Conservation (phyloP, 176 grass and related monocot species). For the Oryza coarctata region DNA sequence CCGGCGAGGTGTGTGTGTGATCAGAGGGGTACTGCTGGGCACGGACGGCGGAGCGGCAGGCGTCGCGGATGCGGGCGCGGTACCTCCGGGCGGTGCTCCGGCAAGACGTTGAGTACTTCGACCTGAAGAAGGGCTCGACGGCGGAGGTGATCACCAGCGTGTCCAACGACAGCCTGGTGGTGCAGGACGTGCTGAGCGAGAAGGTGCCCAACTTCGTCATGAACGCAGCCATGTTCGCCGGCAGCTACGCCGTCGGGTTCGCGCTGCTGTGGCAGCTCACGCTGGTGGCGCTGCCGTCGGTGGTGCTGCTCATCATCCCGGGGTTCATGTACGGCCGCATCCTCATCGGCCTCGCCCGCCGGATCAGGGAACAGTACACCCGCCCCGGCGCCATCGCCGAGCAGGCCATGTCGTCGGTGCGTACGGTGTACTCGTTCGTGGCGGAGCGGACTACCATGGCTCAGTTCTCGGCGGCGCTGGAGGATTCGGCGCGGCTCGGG, state of each 20-base stretch:
- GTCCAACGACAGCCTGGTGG: constrained; percentile 86
- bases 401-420: constrained; percentile 80
- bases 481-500: constrained; percentile 70
- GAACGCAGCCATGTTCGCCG: constrained; percentile 68
- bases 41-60: constrained; percentile 85
- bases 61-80: constrained; percentile 78
- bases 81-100: constrained; percentile 85
- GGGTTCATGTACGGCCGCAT: constrained; percentile 82
- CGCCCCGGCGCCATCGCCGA: constrained; percentile 69
- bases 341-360: constrained; percentile 71
- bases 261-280: constrained; percentile 68
- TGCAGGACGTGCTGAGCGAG: constrained; percentile 89
- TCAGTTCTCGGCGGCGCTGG: constrained; percentile 61
- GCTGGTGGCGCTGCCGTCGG: constrained; percentile 68
- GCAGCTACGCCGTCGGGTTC: constrained; percentile 77
- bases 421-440: constrained; percentile 88
- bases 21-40: constrained; percentile 96
- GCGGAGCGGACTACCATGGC: constrained; percentile 66
- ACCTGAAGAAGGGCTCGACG: constrained; percentile 71
- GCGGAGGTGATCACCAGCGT: constrained; percentile 93
- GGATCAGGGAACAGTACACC: constrained; percentile 71
- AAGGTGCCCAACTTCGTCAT: constrained; percentile 98
- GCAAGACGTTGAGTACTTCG: constrained; percentile 98
- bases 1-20: background rate
- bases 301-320: constrained; percentile 79